Base-by-base conservation (phyloP, 352 stramenopile species). In the Thalassiosira livingstoniorum region DNA sequence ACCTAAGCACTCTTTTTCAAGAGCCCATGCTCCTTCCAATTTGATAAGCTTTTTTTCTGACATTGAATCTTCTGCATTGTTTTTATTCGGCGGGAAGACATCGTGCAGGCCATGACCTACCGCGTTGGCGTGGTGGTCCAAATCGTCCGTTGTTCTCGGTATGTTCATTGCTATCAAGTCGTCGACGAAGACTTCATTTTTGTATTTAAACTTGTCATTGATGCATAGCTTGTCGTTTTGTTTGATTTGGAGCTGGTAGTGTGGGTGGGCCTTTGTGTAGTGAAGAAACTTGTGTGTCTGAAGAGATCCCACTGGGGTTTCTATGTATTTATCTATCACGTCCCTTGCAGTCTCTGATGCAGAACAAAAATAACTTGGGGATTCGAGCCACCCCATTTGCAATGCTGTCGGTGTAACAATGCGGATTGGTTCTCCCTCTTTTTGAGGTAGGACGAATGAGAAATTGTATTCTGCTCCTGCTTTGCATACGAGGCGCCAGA, bases 131-230 rank as follows among this genome's bases (percentile, higher is more conserved):
- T 65, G 13, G n/a, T 74, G 66, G 10, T 39, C 7, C 2, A 84
- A 3, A 21, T 70, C 51, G 10, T 78, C 60, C 32, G 63, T 4
- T 11, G 47, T 45, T 0, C 23, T 72, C 7, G 57, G 4, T 7
- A 74, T 66, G 0, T 51, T 47, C 18, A 83, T 15, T 21, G 29
- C 3, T 1, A 72, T 67, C 21, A 78, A 78, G 67, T 78, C 57
- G 53, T 83, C 58, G 4, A 83, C 64, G 57, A 73, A 83, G 0
- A 83, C 75, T 15, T 78, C 67, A 21, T 69, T 2, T 18, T 73
- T 25, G 45, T 75, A 82, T 31, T 47, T 4, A 0, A 82, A n/a
- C n/a, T n/a, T n/a, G n/a, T n/a, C n/a, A 31, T 35, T 1, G 13
- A 23, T 63, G n/a, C 2, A 2, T 2, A 4, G n/a, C n/a, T n/a